Percentiles rank a stretch among this genome's conserved stretches.
Conservation (phyloP, 2,329 filamentous ascomycete species). For the Paecilomyces sp. region DNA sequence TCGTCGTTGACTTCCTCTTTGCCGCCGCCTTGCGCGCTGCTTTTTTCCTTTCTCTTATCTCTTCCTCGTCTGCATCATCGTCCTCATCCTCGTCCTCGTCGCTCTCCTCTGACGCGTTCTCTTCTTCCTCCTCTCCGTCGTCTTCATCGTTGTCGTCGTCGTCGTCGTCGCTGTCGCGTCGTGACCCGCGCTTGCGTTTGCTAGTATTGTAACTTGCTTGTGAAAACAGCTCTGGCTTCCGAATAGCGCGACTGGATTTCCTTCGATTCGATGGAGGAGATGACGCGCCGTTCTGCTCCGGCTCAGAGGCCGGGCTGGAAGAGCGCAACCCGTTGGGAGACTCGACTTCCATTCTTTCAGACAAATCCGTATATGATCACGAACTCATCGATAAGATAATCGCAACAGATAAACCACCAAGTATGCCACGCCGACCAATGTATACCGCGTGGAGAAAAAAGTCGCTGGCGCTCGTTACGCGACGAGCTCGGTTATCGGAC, state of each 20-base stretch:
- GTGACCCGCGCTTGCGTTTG: slow-evolving; percentile 46
- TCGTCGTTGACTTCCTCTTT: slow-evolving; percentile 29
- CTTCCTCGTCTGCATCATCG: slow-evolving; percentile 42
- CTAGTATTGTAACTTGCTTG: slow-evolving; percentile 24
- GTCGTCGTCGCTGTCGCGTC: slow-evolving; percentile 23
- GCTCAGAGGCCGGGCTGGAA: background rate
- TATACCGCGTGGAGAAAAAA: background rate
- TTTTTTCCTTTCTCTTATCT: slow-evolving; percentile 37
- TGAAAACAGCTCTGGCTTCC: slow-evolving; percentile 36
- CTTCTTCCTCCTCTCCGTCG: slow-evolving; percentile 18
- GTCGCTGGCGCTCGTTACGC: background rate
- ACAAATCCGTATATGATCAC: background rate
- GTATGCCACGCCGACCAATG: background rate
- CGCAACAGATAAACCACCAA: background rate
- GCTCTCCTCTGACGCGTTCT: slow-evolving; percentile 31
- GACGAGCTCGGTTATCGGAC: background rate
- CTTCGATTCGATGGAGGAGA: slow-evolving; percentile 27
- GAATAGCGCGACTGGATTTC: slow-evolving; percentile 38
- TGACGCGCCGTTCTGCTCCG: slow-evolving; percentile 7
- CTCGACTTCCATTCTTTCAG: slow-evolving; percentile 1
- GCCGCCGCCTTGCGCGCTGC: slow-evolving; percentile 24
- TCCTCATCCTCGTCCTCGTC: slow-evolving; percentile 27
- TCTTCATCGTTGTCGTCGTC: slow-evolving; percentile 7
- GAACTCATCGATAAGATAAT: background rate
- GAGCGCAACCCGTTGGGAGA: slow-evolving; percentile 1